These are phyloP conservation scores for Ceratopteris richardii DNA, from an alignment of 75 land plant genomes.

Conservation along the genomic window DNA sequence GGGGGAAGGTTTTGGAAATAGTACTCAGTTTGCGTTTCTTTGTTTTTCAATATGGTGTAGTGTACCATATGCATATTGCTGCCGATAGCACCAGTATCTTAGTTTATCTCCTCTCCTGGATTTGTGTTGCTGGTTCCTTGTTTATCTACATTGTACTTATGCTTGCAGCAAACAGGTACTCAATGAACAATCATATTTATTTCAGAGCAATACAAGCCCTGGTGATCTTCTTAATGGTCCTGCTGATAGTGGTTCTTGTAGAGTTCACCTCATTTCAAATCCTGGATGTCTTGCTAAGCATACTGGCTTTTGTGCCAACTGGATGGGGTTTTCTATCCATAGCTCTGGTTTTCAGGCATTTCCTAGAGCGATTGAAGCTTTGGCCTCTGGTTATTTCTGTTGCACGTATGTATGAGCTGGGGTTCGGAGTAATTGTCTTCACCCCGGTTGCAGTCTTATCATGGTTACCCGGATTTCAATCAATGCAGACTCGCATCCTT, in stretches of 20 bases:
- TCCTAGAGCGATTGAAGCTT: conserved; percentile 31
- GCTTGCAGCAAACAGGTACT: conserved; percentile 54
- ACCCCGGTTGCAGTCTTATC: conserved; percentile 74
- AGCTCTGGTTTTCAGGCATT: conserved; percentile 49
- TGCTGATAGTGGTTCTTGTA: conserved; percentile 45
- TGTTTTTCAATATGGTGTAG: conserved; percentile 87
- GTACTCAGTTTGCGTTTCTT: conserved; percentile 73
- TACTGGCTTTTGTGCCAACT: conserved; percentile 80
- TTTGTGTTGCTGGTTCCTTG: conserved; percentile 45
- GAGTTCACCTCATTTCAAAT: conserved; percentile 22
- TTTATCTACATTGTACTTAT: conserved; percentile 35
- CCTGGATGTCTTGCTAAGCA: conserved; percentile 53
- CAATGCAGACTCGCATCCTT: conserved; percentile 86
- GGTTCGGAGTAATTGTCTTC: conserved; percentile 73
- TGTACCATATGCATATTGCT: conserved; percentile 68
- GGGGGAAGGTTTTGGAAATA: conserved; percentile 75
- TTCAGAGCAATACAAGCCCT: conserved; percentile 68
- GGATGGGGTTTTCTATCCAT: conserved; percentile 84
- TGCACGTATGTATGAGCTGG: conserved; percentile 72
- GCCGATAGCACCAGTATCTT: conserved; percentile 45
- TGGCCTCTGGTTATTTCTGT: conserved; percentile 64
- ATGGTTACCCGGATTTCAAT: conserved; percentile 94
- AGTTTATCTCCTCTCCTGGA: conserved; percentile 87
- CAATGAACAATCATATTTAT: conserved; percentile 61
- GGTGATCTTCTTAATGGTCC: conserved; percentile 26